Conservation (phyloP, 257 asterid genomes). For the Ajuga chamaepitys region DNA sequence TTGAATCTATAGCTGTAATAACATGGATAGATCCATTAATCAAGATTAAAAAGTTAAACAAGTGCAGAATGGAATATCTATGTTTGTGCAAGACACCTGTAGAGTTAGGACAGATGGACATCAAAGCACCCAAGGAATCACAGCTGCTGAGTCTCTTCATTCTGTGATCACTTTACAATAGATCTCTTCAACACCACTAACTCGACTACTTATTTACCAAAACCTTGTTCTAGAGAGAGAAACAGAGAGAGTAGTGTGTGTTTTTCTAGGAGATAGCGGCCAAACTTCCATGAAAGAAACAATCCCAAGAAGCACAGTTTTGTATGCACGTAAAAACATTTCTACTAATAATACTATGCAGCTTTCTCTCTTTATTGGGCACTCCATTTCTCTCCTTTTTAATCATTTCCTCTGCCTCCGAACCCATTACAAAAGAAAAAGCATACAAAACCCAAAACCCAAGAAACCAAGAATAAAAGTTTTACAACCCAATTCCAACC, state of each 20-base stretch:
- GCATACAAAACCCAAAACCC: constrained; percentile 20
- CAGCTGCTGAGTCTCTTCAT: constrained; percentile 86
- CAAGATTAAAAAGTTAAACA: not conserved
- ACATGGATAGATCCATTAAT: constrained; percentile 5
- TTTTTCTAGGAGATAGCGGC: constrained; percentile 13
- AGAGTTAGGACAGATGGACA: constrained; percentile 82
- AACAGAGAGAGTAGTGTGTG: not conserved
- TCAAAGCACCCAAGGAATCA: constrained; percentile 80
- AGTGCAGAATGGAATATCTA: constrained; percentile 5
- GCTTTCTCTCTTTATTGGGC: constrained; percentile 36
- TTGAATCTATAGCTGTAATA: constrained; percentile 8
- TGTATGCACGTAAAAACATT: constrained; percentile 39
- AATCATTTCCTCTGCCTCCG: constrained; percentile 35
- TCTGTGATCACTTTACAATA: constrained; percentile 14
- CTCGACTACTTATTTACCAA: not conserved
- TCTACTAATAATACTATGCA: constrained; percentile 18
- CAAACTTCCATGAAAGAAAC: constrained; percentile 35
- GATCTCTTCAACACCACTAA: constrained; percentile 18
- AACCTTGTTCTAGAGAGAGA: not conserved
- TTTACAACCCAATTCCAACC: not conserved
- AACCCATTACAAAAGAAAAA: constrained; percentile 37
- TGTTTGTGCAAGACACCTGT: constrained; percentile 52
- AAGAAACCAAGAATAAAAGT: not conserved
- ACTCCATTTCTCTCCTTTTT: constrained; percentile 42
- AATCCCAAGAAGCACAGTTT: constrained; percentile 61